Conservation (phyloP, 768 basidiomycete species). For the Suillus ampliporus region DNA sequence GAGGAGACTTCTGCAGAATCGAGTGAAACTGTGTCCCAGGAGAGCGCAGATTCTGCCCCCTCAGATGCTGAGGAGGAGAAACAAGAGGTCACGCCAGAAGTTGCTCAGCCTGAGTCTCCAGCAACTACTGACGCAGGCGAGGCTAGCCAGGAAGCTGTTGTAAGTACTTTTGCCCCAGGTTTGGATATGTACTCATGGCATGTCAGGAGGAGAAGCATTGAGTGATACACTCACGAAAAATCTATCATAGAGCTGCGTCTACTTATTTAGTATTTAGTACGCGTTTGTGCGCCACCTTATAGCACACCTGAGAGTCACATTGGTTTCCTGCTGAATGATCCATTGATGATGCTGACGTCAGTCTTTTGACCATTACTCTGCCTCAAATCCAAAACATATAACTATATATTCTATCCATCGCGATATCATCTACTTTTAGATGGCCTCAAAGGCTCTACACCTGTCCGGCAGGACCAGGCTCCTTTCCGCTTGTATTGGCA, state of each 20-base stretch:
- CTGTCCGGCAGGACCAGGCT: constrained; percentile 34
- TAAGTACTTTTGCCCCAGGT: neutral
- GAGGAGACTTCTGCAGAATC: neutral
- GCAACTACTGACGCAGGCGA: neutral
- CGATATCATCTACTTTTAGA: constrained; percentile 7
- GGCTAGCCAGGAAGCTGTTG: neutral
- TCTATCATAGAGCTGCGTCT: constrained; percentile 1
- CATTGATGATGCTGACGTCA: neutral
- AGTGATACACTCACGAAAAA: neutral
- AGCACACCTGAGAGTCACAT: neutral
- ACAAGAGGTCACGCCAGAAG: neutral
- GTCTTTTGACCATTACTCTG: neutral
- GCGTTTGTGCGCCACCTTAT: neutral
- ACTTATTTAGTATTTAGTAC: constrained; percentile 11
- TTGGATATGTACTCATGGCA: neutral
- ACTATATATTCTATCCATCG: neutral
- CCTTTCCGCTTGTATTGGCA: constrained; percentile 40
- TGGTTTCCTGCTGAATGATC: constrained; percentile 1
- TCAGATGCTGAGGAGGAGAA: constrained; percentile 4
- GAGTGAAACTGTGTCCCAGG: neutral
- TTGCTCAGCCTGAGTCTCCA: neutral
- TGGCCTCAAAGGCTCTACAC: neutral
- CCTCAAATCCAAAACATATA: neutral
- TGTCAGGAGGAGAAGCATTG: neutral
- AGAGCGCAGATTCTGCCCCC: neutral